phyloP scores from a whole-genome alignment of 164 flowering plant species.

The Stephania cephalantha region DNA sequence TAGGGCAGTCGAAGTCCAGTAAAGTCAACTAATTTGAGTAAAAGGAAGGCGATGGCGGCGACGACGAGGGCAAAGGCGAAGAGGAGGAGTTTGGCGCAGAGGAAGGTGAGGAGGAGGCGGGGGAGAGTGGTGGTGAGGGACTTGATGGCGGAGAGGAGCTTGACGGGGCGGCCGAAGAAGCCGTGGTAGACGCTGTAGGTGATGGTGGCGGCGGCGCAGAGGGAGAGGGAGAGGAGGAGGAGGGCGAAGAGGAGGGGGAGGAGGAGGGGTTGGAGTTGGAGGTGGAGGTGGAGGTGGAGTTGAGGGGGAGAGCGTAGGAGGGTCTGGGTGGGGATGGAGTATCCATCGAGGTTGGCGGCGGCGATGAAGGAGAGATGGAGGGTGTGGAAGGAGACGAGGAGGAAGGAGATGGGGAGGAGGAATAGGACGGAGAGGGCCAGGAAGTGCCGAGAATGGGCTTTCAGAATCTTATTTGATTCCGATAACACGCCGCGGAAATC shows the following conservation, averaged over 20 bases:
- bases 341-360: background rate
- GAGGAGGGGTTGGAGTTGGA: conserved; percentile 1
- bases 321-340: background rate
- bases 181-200: conserved; percentile 55
- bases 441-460: conserved; percentile 77
- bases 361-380: conserved; percentile 5
- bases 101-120: conserved; percentile 30
- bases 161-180: conserved; percentile 71
- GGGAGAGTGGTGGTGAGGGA: conserved; percentile 35
- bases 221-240: conserved; percentile 23
- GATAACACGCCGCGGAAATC: conserved; percentile 30
- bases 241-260: conserved; percentile 22
- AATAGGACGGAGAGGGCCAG: conserved; percentile 63
- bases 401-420: conserved; percentile 57
- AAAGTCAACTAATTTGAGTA: conserved; percentile 14
- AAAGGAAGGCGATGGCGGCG: conserved; percentile 8
- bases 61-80: conserved; percentile 3
- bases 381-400: conserved; percentile 30
- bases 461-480: conserved; percentile 47
- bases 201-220: conserved; percentile 43
- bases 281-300: background rate
- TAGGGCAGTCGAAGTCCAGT: background rate
- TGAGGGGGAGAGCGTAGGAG: conserved; percentile 19
- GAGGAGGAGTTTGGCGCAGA: conserved; percentile 13
- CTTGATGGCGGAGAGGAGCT: conserved; percentile 34